These are phyloP conservation scores for Dryas integrifolia DNA, from an alignment of 331 rosid genomes.

Conservation along the genomic window DNA sequence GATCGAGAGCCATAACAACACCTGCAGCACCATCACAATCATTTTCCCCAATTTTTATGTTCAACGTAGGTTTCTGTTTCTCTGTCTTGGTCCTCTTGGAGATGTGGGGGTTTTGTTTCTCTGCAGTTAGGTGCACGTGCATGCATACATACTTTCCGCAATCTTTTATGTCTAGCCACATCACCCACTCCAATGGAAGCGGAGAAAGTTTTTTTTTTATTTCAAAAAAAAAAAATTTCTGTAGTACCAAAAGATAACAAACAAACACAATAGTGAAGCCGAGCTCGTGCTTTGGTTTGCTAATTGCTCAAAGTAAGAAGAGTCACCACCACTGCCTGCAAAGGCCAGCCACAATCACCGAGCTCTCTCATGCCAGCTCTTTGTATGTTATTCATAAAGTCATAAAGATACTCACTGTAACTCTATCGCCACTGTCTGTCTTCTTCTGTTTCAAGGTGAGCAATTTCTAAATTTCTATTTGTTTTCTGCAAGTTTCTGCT, in stretches of 20 bases:
- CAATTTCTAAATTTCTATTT: not conserved
- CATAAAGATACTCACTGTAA: not conserved
- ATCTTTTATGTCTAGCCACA: too few relatives aligned
- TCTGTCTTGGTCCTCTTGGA: not conserved
- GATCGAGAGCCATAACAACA: not conserved
- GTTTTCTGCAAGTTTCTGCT: not conserved
- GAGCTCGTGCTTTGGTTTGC: not conserved
- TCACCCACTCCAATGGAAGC: not conserved
- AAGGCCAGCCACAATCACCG: too few relatives aligned
- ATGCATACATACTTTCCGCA: too few relatives aligned
- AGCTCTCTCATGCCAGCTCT: not conserved
- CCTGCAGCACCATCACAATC: not conserved
- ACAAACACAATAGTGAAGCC: not conserved
- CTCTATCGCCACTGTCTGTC: not conserved
- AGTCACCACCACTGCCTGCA: too few relatives aligned
- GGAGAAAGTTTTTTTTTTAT: too few relatives aligned
- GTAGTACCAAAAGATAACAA: too few relatives aligned
- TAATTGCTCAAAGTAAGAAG: too few relatives aligned
- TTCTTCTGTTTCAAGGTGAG: conserved; percentile 6
- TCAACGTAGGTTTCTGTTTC: not conserved
- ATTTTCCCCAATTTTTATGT: not conserved
- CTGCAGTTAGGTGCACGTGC: not conserved
- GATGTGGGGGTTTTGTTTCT: not conserved
- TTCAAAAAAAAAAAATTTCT: too few relatives aligned
- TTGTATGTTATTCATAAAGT: not conserved